Evolutionary conservation across 1,139 yeast genomes (phyloP).

Genomic region (Hanseniaspora uvarum): DNA sequence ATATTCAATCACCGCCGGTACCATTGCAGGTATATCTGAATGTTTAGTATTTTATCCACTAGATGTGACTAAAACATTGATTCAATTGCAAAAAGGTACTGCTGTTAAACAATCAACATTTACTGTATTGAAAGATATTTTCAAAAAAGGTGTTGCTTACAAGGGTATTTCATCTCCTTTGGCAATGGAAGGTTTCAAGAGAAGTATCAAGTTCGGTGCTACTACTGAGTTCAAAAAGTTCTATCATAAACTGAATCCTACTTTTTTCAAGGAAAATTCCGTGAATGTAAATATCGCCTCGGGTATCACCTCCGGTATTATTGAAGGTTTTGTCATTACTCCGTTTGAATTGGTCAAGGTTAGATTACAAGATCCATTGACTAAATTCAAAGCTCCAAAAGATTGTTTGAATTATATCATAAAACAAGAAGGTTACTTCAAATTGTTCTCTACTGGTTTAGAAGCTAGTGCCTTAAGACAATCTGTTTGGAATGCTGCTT

Average conservation of each 20-base stretch:
- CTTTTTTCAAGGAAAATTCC: slow-evolving; percentile 58
- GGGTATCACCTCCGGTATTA: slow-evolving; percentile 98
- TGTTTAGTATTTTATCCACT: slow-evolving; percentile 95
- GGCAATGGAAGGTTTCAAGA: slow-evolving; percentile 98
- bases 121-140: slow-evolving; percentile 72
- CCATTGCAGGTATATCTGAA: slow-evolving; percentile 96
- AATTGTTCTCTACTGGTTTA: slow-evolving; percentile 75
- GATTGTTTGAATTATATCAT: slow-evolving; percentile 72
- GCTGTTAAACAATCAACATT: slow-evolving; percentile 63
- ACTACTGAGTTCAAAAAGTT: slow-evolving; percentile 93
- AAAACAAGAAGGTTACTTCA: slow-evolving; percentile 64
- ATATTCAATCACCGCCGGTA: slow-evolving; percentile 89
- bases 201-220: slow-evolving; percentile 96
- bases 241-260: slow-evolving; percentile 41
- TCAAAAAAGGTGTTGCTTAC: slow-evolving; percentile 80
- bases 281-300: slow-evolving; percentile 81
- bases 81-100: slow-evolving; percentile 68
- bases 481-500: slow-evolving; percentile 93
- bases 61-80: slow-evolving; percentile 95
- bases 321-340: slow-evolving; percentile 90
- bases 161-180: slow-evolving; percentile 94
- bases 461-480: slow-evolving; percentile 98
- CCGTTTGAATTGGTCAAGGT: slow-evolving; percentile 85
- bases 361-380: slow-evolving; percentile 78
- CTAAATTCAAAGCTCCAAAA: slow-evolving; percentile 73